A percentile compares a stretch with the other conserved stretches of the same genome.
These are phyloP conservation scores for Mortierella claussenii DNA, from an alignment of 192 early-diverging fungal species.

Conservation along the genomic window DNA sequence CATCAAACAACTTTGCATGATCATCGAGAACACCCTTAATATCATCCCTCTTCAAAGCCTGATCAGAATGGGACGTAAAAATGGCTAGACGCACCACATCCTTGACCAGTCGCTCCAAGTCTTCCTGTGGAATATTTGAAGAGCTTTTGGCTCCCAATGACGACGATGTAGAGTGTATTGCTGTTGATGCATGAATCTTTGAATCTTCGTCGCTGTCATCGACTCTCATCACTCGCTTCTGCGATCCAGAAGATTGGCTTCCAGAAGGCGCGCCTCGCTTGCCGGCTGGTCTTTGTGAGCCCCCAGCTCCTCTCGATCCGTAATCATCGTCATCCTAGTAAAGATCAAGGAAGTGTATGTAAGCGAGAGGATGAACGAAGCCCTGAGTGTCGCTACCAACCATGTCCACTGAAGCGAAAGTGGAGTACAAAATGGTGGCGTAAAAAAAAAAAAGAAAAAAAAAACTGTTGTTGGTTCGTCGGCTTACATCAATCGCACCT, in stretches of 20 bases:
- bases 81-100: conserved; percentile 70
- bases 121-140: conserved; percentile 42
- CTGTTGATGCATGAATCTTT: not conserved
- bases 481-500: conserved; percentile 27
- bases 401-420: too few species aligned
- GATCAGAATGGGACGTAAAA: conserved; percentile 61
- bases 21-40: conserved; percentile 68
- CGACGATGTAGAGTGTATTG: not conserved
- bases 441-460: not conserved
- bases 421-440: not conserved
- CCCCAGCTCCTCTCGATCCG: not conserved
- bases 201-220: conserved; percentile 35
- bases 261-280: conserved; percentile 20
- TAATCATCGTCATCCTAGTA: conserved; percentile 32
- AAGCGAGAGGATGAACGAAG: not conserved
- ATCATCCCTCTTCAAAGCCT: conserved; percentile 67
- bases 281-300: conserved; percentile 9
- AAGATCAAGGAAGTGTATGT: not conserved
- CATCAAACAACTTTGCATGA: conserved; percentile 54
- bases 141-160: not conserved
- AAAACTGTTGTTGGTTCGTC: not conserved
- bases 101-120: conserved; percentile 67
- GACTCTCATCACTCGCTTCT: conserved; percentile 30
- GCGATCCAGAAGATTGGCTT: conserved; percentile 27
- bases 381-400: too few species aligned